These are phyloP conservation scores for Evernia prunastri DNA, from an alignment of 495 filamentous ascomycete genomes.

Conservation along the genomic window DNA sequence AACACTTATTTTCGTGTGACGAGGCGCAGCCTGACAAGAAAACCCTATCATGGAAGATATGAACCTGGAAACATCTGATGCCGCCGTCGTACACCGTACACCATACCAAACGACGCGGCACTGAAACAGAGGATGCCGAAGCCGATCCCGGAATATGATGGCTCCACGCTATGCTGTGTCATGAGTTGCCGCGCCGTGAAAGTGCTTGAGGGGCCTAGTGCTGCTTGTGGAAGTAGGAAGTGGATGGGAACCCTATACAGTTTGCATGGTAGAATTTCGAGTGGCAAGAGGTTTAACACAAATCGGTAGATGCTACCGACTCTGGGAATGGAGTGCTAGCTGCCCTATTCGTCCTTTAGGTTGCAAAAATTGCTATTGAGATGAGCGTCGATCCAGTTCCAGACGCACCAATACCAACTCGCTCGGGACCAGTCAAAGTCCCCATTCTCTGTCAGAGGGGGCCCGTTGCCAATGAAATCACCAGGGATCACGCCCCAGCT, in stretches of 20 bases:
- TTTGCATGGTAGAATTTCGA: background rate
- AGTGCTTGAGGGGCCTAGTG: background rate
- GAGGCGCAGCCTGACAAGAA: background rate
- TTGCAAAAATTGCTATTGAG: slow-evolving; percentile 47
- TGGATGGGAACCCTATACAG: background rate
- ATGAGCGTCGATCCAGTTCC: slow-evolving; percentile 42
- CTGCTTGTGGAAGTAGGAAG: background rate
- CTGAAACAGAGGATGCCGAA: background rate
- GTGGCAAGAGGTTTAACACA: background rate
- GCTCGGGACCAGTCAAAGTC: slow-evolving; percentile 70
- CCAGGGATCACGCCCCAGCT: slow-evolving; percentile 64
- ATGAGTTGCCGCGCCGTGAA: background rate
- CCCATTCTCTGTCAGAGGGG: slow-evolving; percentile 71
- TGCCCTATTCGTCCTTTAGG: slow-evolving; percentile 40
- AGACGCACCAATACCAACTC: slow-evolving; percentile 68
- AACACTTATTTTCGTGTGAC: background rate
- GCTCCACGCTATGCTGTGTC: background rate
- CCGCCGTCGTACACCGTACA: background rate
- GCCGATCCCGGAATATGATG: background rate
- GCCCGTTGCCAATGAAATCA: slow-evolving; percentile 72
- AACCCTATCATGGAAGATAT: background rate
- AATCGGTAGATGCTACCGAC: background rate
- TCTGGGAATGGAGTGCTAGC: background rate
- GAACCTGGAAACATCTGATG: background rate
- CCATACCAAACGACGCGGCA: background rate